Conservation (phyloP, 192 early-diverging fungal species). For the Lunasporangiospora selenospora region DNA sequence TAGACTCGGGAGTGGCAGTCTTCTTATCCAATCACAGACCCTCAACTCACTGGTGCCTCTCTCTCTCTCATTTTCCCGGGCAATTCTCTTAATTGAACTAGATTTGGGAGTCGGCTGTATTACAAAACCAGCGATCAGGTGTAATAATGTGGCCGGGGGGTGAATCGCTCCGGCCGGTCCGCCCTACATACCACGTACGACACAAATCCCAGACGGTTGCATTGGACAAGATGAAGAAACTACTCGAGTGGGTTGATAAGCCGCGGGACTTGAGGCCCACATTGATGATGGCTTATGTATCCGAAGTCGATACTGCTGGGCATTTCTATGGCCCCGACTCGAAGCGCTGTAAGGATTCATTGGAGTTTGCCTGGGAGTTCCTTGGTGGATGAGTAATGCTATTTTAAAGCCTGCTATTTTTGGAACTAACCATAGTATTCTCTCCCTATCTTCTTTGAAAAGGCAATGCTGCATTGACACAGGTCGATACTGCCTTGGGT, state of each 20-base stretch:
- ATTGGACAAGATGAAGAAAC: constrained; percentile 60
- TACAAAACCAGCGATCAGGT: constrained; percentile 69
- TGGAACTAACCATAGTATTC: not conserved
- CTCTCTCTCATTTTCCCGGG: constrained; percentile 5
- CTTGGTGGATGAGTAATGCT: constrained; percentile 1
- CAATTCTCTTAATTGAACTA: constrained; percentile 8
- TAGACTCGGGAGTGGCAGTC: too few species aligned
- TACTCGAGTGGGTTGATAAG: constrained; percentile 83
- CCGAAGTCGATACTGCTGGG: constrained; percentile 81
- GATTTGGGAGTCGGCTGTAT: constrained; percentile 90
- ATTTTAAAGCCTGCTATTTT: not conserved
- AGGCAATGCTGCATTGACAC: constrained; percentile 26
- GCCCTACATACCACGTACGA: constrained; percentile 71
- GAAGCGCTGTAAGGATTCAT: constrained; percentile 62
- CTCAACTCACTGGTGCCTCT: too few species aligned
- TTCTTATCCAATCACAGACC: too few species aligned
- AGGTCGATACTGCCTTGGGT: constrained; percentile 56
- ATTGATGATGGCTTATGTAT: constrained; percentile 79
- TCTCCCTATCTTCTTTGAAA: not conserved
- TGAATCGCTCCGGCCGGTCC: constrained; percentile 58
- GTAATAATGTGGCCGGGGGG: constrained; percentile 94
- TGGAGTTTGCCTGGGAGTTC: too few species aligned
- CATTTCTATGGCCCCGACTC: constrained; percentile 78
- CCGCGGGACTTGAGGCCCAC: constrained; percentile 72
- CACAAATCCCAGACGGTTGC: constrained; percentile 56